Base-by-base conservation (phyloP, 1,284 basidiomycete genomes). In the Athelia psychrophila region DNA sequence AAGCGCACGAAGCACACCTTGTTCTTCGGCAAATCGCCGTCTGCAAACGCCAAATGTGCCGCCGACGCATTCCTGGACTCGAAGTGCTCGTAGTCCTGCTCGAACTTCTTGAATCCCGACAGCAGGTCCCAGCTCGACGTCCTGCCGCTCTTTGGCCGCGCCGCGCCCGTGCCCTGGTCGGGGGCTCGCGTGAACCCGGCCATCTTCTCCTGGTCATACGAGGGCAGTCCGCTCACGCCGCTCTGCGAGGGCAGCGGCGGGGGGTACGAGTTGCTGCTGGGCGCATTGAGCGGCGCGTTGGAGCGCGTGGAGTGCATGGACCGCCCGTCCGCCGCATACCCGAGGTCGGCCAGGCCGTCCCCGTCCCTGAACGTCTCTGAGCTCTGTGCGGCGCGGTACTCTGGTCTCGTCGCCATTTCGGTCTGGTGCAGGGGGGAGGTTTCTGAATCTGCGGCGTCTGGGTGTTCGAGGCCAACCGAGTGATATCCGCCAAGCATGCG, bases 21-120 rank as follows among this genome's bases (percentile, higher is more conserved):
- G 59, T 78, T 79, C 42, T 78, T 75, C 1, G 83, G 81, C 13
- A 80, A 56, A 63, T 87, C 84, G n/a, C 84, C 83, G 49, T 85
- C 80, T 24, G 83, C 83, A 60, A 80, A 83, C 16, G 70, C 75
- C 16, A 86, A 69, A 59, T 85, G 79, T 23, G 69, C 59, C 56
- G 81, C 66, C 56, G 69, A 78, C 33, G 80, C 79, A 56, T 81
- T 77, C 38, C 77, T 66, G n/a, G 79, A 58, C 55, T 84, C 81
- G 59, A 83, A 83, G 57, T 80, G 75, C 59, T 83, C 78, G 57
- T 81, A 83, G n/a, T 73, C 74, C 51, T 79, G 71, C 59, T 82
- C 80, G 38, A 78, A 68, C 65, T 74, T 81, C 63, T 70, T 75
- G 55, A 79, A 70, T n/a, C 80, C 79, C 49, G 72, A 68, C 19